Base-by-base conservation (phyloP, 495 filamentous ascomycete species). In the Achaetomiella virescens region DNA sequence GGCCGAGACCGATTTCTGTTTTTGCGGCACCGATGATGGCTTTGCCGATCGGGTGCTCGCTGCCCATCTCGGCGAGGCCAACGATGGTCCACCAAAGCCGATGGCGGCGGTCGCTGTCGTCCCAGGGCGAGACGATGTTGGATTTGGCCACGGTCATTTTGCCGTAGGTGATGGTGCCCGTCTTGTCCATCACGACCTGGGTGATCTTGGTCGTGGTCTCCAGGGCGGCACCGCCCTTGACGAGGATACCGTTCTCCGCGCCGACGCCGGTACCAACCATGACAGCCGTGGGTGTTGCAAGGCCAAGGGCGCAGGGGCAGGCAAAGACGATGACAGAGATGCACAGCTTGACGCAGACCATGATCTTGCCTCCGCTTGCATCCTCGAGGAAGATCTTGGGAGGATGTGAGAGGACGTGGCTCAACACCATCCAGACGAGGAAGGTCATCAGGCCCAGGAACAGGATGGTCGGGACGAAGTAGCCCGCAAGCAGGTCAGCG, bases 291-390 rank as follows among this genome's bases (percentile, higher is more conserved):
- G 93, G 93, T 0, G 93, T 97, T 41, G 88, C 89, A 15, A 99
- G 81, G 47, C 93, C 93, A 22, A 99, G 78, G 0, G 95, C 95
- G 63, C 93, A 99, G 18, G 93, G 93, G 66, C 93, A 99, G 5
- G 93, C 93, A 70, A 99, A 96, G 18, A 97, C 95, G 67, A 99
- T 96, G 51, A 99, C 93, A 0, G 95, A 93, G 60, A 99, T 99
- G 69, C 95, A 97, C 14, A 99, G 83, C 73, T 99, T 93, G 49
- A 97, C 73, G 66, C 95, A 99, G 2, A 99, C 88, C 90, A 97
- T 96, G 48, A 97, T 75, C 64, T 84, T 88, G 25, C 93, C 93
- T 52, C 95, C 95, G 62, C 84, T 88, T 29, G 79, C 81, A 35
- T 84, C 82, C 51, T 86, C 77, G n/a, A 84, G 67, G 72, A 99